Evolutionary conservation across 306 rosid genomes (phyloP), one percentile per base, ranked within the genome.

Genomic region (Begonia masoniana): DNA sequence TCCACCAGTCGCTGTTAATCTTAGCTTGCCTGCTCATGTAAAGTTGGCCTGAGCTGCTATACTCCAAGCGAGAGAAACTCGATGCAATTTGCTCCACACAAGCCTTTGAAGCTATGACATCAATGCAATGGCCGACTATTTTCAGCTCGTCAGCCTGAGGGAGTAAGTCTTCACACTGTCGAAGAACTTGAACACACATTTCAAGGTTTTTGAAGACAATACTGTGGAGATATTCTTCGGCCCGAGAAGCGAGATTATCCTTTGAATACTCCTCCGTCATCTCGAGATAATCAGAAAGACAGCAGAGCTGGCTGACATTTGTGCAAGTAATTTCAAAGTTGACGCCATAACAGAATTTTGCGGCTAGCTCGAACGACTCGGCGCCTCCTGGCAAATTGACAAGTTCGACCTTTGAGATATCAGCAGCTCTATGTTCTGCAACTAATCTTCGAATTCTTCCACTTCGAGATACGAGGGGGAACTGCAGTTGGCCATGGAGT

Each of bases 51-150:
- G 99, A 92, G 68, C 84, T 83, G 87, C 99, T 92, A 51, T 87
- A 92, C 83, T 92, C 99, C 43, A 92, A 78, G 48, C 99, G 62
- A 10, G 99, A 92, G 72, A 92, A 92, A 64, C 99, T 92, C 2
- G 95, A 92, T 61, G 99, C 96, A 58, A 92, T 92, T 71, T 92
- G 96, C 66, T 92, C 99, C 8, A 86, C 87, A 50, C 99, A 92
- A 41, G 99, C 81, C 66, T 86, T 92, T 10, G 99, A 83, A 21
- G 99, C 99, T 50, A 92, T 84, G 12, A 95, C 93, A 54, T 92
- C 96, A 0, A 92, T 82, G 80, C 99, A 87, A 14, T 93, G 93
- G 71, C 66, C 51, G 45, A 86, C 87, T 45, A 86, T 58, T 50
- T 61, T 83, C 10, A 92, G 76, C 74, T 86, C 96, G 39, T 92